Percentiles rank a stretch among this genome's conserved stretches.
phyloP scores from a whole-genome alignment of 139 green algal species.

The Klebsormidium nitens region DNA sequence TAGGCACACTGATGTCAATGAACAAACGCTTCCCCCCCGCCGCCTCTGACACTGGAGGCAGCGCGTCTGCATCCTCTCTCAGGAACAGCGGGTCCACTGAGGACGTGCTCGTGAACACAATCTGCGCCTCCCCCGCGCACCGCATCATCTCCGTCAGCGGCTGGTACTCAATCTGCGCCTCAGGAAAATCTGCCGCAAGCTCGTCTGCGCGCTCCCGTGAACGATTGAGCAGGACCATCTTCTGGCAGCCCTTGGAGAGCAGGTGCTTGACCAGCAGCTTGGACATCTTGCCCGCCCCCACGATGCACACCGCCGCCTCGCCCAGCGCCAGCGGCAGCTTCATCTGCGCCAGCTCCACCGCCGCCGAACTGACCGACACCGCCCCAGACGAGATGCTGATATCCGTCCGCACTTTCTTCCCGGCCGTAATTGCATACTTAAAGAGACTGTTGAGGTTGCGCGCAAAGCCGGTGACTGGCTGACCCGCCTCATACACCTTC shows the following conservation, averaged over 20 bases:
- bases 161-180: slow-evolving; percentile 87
- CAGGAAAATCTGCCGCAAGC: slow-evolving; percentile 90
- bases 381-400: slow-evolving; percentile 87
- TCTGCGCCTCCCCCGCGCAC: slow-evolving; percentile 66
- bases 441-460: slow-evolving; percentile 97
- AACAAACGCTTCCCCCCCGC: slow-evolving; percentile 86
- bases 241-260: slow-evolving; percentile 85
- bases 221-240: slow-evolving; percentile 89
- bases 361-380: slow-evolving; percentile 92
- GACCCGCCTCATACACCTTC: slow-evolving; percentile 86
- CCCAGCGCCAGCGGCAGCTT: slow-evolving; percentile 89
- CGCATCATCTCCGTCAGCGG: slow-evolving; percentile 89
- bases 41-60: slow-evolving; percentile 49
- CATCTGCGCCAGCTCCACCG: slow-evolving; percentile 92
- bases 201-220: slow-evolving; percentile 76
- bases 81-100: slow-evolving; percentile 40
- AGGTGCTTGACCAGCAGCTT: slow-evolving; percentile 97
- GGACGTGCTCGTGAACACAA: slow-evolving; percentile 86
- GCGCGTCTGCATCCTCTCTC: slow-evolving; percentile 42
- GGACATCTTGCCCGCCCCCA: slow-evolving; percentile 97
- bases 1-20: slow-evolving; percentile 95
- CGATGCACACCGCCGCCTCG: slow-evolving; percentile 82
- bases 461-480: slow-evolving; percentile 85
- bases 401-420: slow-evolving; percentile 93
- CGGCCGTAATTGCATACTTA: slow-evolving; percentile 94